Evolutionary conservation across 768 basidiomycete genomes (phyloP), one percentile per base, ranked within the genome.

Genomic region (Kwoniella pini): DNA sequence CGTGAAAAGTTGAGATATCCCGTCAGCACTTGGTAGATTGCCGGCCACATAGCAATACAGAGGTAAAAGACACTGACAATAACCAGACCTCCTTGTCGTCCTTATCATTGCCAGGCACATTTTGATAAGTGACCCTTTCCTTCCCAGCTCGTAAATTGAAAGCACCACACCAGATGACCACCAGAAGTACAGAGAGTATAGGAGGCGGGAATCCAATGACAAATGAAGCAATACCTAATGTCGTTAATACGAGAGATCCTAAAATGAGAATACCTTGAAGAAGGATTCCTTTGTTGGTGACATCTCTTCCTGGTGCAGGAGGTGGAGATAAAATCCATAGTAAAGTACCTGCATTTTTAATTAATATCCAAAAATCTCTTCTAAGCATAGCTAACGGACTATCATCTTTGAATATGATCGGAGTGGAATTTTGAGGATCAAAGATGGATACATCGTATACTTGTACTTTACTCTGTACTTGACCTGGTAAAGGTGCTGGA

Each of bases 31-130:
- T n/a, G n/a, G n/a, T n/a, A n/a, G n/a, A n/a, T n/a, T n/a, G n/a
- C n/a, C n/a, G n/a, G n/a, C n/a, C 15, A 46, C 26, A 10, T 46
- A 11, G 26, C 19, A 17, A 50, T n/a, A 10, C 6, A 6, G 28
- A 4, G 30, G 31, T 15, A 33, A 30, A 33, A 9, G 27, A n/a
- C 19, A 69, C 68, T 70, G 53, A 70, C 68, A 63, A 66, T 24
- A 70, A 44, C 68, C 68, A 70, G 22, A 62, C 52, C 38, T 70
- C 65, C 21, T 67, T 54, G 5, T 26, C 40, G 50, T 42, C 54
- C 61, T 54, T 56, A 42, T 60, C 50, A 27, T 53, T 46, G 21
- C 57, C 57, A 19, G 19, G n/a, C 12, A 59, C 22, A 7, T 50
- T 59, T 50, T 59, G 57, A 27, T 28, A 10, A 12, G 42, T 59